These are phyloP conservation scores for Endocalyx cinctus DNA, from an alignment of 2,329 filamentous ascomycete species.

Conservation along the genomic window DNA sequence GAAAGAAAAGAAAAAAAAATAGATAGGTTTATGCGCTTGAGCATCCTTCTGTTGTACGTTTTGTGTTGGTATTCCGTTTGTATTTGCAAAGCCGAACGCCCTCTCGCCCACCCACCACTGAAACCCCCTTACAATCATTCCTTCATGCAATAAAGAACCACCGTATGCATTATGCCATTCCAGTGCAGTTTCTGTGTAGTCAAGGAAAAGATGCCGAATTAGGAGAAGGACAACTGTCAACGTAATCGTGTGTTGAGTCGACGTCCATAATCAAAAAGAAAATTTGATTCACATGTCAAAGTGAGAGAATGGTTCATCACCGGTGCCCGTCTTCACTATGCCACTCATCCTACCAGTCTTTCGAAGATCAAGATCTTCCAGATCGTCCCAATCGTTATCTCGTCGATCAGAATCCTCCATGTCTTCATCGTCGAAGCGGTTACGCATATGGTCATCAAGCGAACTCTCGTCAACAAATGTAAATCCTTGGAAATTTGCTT, in stretches of 20 bases:
- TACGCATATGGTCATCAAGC: constrained; percentile 77
- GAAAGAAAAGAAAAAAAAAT: no score
- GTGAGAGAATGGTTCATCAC: constrained; percentile 60
- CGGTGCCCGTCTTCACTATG: constrained; percentile 50
- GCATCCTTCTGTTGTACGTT: constrained; percentile 24
- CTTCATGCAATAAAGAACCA: constrained; percentile 29
- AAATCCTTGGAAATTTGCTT: constrained; percentile 97
- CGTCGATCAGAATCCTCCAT: constrained; percentile 51
- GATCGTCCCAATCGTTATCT: constrained; percentile 56
- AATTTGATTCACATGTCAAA: constrained; percentile 60
- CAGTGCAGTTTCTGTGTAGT: constrained; percentile 24
- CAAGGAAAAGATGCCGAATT: no score
- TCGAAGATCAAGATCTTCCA: constrained; percentile 49
- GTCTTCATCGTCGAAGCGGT: constrained; percentile 49
- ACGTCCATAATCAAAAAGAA: no score
- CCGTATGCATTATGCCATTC: constrained; percentile 34
- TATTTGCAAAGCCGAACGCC: constrained; percentile 27
- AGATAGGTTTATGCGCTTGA: constrained; percentile 15
- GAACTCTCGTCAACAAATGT: constrained; percentile 98
- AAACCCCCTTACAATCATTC: constrained; percentile 19
- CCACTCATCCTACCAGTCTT: constrained; percentile 60
- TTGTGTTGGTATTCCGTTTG: constrained; percentile 23
- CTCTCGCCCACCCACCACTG: constrained; percentile 7
- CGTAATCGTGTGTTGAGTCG: no score
- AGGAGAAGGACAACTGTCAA: no score